Base-by-base conservation (phyloP, 148 eudicot species). In the Drosera capensis region DNA sequence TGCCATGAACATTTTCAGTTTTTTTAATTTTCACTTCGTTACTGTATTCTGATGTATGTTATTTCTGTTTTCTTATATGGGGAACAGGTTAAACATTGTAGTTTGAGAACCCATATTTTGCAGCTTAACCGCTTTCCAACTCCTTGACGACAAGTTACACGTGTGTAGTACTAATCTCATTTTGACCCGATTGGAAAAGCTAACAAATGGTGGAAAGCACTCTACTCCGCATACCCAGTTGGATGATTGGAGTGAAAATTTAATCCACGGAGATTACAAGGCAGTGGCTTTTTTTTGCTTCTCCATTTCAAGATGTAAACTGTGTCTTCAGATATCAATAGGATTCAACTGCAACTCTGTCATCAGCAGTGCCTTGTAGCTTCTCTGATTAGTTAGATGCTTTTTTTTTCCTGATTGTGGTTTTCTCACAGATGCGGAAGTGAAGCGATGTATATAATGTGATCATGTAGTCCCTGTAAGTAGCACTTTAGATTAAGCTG, bases 81-180 rank as follows among this genome's bases (percentile, higher is more conserved):
- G 23, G 39, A 25, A 45, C 90, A 88, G 97, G 94, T 83, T 35
- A 77, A 68, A 65, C 70, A 88, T 62, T 77, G 73, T 78, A 83
- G 92, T 77, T 56, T 88, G 82, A 72, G 82, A 72, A 84, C 94
- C 14, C 84, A 83, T 58, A 58, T 60, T 50, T 62, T 88, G 72
- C 97, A 88, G 70, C 69, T 49, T 68, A 73, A 64, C 62, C 77
- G 66, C 62, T 57, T 66, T 66, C 68, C 66, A 48, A 55, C 58
- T 72, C 62, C 78, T 66, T 75, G 86, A 80, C 68, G 40, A 54
- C 71, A n/a, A n/a, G n/a, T n/a, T n/a, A n/a, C 69, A 67, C 58
- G 28, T 67, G 45, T 66, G 67, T 64, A 86, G 72, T 60, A 74
- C 90, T 79, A 78, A 71, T 77, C 66, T 45, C 30, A 46, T 52